Percentiles rank a stretch among this genome's conserved stretches.
These are phyloP conservation scores for Geotrichum aggregatum DNA, from an alignment of 1,139 yeast species.

Conservation along the genomic window DNA sequence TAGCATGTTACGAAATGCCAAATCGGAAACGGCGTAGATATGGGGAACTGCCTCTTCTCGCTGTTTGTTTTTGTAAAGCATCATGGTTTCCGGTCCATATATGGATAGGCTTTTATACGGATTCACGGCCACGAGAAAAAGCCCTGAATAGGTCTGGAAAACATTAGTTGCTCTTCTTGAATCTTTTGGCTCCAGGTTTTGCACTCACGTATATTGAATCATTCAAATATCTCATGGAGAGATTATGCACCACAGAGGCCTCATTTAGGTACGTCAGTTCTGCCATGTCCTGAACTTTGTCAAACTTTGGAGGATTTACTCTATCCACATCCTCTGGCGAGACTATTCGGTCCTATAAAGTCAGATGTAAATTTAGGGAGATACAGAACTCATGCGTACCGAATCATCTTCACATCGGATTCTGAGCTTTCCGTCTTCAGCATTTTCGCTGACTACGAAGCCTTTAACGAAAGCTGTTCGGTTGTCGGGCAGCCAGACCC, in stretches of 20 bases:
- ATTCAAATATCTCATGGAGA: constrained; percentile 61
- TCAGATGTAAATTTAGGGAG: background rate
- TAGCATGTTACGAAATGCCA: constrained; percentile 74
- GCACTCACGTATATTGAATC: constrained; percentile 60
- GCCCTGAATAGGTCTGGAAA: constrained; percentile 60
- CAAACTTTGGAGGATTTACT: constrained; percentile 81
- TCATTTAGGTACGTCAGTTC: constrained; percentile 91
- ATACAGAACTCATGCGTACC: constrained; percentile 30
- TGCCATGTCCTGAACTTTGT: constrained; percentile 92
- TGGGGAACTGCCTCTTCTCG: constrained; percentile 63
- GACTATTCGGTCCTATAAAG: constrained; percentile 41
- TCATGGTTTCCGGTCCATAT: constrained; percentile 58
- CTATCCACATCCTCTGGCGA: constrained; percentile 52
- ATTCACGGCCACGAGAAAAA: constrained; percentile 90
- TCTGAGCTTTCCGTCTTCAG: constrained; percentile 44
- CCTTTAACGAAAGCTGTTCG: constrained; percentile 65
- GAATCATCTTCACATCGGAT: constrained; percentile 52
- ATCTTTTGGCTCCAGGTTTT: constrained; percentile 45
- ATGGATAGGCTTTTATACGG: constrained; percentile 81
- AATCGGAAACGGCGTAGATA: constrained; percentile 86
- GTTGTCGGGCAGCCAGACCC: constrained; percentile 85
- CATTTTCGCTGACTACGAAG: constrained; percentile 45
- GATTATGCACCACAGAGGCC: constrained; percentile 84
- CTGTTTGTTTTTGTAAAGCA: constrained; percentile 48
- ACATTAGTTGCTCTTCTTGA: constrained; percentile 2